Evolutionary conservation across 345 rosid species (phyloP), one percentile per base, ranked within the genome.

Genomic region (Melastoma malabathricum): DNA sequence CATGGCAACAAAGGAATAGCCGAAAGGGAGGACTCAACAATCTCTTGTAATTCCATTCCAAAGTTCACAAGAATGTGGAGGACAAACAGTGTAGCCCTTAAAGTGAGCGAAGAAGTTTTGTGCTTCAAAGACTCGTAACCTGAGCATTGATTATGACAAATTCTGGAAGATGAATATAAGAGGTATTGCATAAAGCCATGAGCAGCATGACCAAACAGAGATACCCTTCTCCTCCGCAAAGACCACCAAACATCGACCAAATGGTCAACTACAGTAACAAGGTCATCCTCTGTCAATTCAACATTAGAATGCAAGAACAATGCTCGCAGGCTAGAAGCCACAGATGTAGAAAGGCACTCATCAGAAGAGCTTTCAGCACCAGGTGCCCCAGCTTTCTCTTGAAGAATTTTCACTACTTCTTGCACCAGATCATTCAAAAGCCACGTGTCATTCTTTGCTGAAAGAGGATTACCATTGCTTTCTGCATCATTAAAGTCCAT

Each of bases 181-280:
- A 89, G 83, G 68, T 73, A 89, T 34, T 79, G 70, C 73, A 77
- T 69, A 63, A 84, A 89, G 67, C 87, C 95, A 72, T 61, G 67
- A 50, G 87, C 95, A 44, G 97, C 86, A 69, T 75, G 72, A 58
- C 95, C 89, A 68, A 82, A 89, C 41, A 84, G 86, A 50, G 83
- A 79, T 48, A 89, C 87, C 56, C 86, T 72, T 72, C 97, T 74
- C 71, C 67, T 77, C 68, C 97, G 80, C 70, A 89, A 62, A 48
- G 83, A 74, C 95, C 85, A 69, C 92, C 92, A 89, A 64, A 84
- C 49, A 50, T 74, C 78, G 64, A 78, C 68, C 62, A 89, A 71
- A 53, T 68, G 70, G 65, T 80, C 83, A 69, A 87, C 67, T 43
- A 60, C 64, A 59, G 60, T 34, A 48, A 65, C 56, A 56, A 72